Conservation (phyloP, 768 basidiomycete genomes). For the Leccinum incarnatum region DNA sequence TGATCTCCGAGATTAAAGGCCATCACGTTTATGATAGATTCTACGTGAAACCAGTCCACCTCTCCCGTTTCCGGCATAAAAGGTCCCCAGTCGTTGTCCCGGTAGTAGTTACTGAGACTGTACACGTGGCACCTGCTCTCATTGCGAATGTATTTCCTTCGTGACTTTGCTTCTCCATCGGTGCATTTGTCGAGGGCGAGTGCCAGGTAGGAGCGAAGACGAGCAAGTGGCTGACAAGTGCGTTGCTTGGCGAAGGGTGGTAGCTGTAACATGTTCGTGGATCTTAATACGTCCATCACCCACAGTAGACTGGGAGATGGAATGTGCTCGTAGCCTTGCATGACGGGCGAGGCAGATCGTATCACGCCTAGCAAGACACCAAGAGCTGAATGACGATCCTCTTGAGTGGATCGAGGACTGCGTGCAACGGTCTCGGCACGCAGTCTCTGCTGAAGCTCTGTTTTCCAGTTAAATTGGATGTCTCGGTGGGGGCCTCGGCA, state of each 20-base stretch:
- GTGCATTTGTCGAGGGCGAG: constrained; percentile 39
- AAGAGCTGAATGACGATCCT: constrained; percentile 36
- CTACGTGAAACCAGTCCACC: constrained; percentile 64
- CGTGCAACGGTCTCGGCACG: constrained; percentile 36
- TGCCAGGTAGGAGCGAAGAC: constrained; percentile 48
- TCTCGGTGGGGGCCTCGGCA: constrained; percentile 11
- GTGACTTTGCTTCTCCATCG: constrained; percentile 23
- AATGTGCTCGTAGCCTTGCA: constrained; percentile 17
- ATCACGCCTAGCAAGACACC: constrained; percentile 41
- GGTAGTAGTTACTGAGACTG: constrained; percentile 57
- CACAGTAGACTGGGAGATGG: constrained; percentile 45
- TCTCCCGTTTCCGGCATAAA: constrained; percentile 37
- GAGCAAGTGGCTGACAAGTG: constrained; percentile 37
- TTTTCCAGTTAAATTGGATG: constrained; percentile 32
- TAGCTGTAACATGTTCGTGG: constrained; percentile 36
- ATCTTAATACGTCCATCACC: constrained; percentile 42
- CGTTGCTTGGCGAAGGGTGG: constrained; percentile 5
- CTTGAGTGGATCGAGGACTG: constrained; percentile 14
- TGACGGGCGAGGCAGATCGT: constrained; percentile 34
- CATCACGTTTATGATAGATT: constrained; percentile 56
- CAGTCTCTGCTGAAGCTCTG: constrained; percentile 40
- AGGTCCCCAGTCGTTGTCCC: constrained; percentile 58
- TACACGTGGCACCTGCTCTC: constrained; percentile 60
- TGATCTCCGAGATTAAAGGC: constrained; percentile 51
- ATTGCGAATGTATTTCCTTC: constrained; percentile 37